Base-by-base conservation (phyloP, 768 basidiomycete genomes). In the Lyophyllum shimeji region DNA sequence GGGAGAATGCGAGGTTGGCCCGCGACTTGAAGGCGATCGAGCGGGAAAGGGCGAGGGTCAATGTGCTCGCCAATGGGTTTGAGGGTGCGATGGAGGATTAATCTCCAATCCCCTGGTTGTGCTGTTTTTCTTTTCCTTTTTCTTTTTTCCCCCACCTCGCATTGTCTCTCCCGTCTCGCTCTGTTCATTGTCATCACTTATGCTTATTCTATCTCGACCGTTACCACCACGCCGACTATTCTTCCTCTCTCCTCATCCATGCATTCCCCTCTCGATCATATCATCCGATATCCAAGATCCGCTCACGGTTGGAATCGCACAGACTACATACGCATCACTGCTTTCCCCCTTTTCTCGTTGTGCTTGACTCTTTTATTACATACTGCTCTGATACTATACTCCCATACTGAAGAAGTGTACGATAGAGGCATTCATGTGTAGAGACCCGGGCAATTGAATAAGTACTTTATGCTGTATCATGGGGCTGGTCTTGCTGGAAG, bases 1-100 rank as follows among this genome's bases (percentile, higher is more conserved):
- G 76, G 57, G 85, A 86, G 69, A 72, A 69, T 42, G 61, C 70
- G 0, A 71, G 75, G 33, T 72, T 85, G 45, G 63, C 67, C 20
- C 73, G 76, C 40, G 84, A 85, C 53, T 47, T 74, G 40, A 76
- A 76, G 67, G 61, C 72, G 53, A 60, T 64, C 15, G 61, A 61
- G 34, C 57, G 59, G 31, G 60, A 58, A 27, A 61, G 57, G 46
- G 63, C 55, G 29, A 58, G 55, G 49, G 50, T 53, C 3, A 34
- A 34, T 12, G 43, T 49, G 15, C 21, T 57, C 2, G 55, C 55
- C 50, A 55, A 53, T 17, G 62, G 58, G 7, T 64, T 66, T 37
- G 57, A 66, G 7, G 65, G 60, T 34, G 63, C 65, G 39, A 44
- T 39, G 12, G 62, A 65, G 47, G 62, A 65, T 52, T 65, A 39